A percentile compares a stretch with the other conserved stretches of the same genome.
Evolutionary conservation across 2,329 filamentous ascomycete species (phyloP).

Genomic region (Pseudogymnoascus sp.): DNA sequence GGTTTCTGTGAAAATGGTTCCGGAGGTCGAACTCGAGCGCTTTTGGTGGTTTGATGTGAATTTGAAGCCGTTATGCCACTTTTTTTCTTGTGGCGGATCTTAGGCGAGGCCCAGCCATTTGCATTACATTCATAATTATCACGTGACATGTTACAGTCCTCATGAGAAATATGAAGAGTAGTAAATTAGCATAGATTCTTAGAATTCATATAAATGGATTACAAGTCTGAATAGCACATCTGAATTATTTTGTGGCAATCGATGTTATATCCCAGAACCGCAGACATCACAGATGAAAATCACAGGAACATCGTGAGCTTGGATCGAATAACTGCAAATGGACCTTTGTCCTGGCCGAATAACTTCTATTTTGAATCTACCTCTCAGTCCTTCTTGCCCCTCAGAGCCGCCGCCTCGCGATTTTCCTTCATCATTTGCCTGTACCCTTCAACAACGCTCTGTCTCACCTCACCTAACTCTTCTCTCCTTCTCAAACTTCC

Average conservation of each 20-base stretch:
- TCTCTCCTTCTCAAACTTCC: constrained; percentile 66
- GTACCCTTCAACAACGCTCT: constrained; percentile 66
- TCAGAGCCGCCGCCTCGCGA: constrained; percentile 6
- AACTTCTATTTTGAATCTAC: not conserved
- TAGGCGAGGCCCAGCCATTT: constrained; percentile 2
- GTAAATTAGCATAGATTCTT: not conserved
- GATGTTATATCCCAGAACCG: not conserved
- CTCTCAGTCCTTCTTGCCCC: not conserved
- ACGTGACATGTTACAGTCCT: not conserved
- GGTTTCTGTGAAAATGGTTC: constrained; percentile 4
- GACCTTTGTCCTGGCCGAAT: not conserved
- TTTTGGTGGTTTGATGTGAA: constrained; percentile 4
- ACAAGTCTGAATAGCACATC: not conserved
- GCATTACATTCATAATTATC: not conserved
- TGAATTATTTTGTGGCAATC: not conserved
- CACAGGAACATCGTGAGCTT: not conserved
- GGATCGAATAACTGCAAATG: not conserved
- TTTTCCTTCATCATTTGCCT: constrained; percentile 57
- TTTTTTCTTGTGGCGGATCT: constrained; percentile 4
- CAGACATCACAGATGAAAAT: not conserved
- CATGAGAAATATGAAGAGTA: not conserved
- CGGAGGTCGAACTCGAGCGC: constrained; percentile 7
- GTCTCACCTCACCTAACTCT: constrained; percentile 60
- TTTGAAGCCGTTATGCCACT: constrained; percentile 6
- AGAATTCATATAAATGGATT: not conserved